Percentiles rank a stretch among this genome's conserved stretches.
These are phyloP conservation scores for Delitschia confertaspora DNA, from an alignment of 495 filamentous ascomycete species.

Conservation along the genomic window DNA sequence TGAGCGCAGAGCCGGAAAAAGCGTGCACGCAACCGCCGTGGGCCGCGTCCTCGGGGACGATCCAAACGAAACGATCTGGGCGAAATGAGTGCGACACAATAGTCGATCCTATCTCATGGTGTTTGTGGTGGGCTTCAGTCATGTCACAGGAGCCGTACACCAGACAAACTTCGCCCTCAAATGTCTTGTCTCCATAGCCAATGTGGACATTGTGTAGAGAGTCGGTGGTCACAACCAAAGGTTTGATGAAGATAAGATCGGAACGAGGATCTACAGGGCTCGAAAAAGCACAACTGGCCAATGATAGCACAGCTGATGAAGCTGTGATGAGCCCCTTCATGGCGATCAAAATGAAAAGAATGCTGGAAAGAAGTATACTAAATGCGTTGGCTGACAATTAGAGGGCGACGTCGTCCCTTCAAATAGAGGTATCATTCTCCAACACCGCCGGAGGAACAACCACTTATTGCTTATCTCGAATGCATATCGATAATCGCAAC, in stretches of 20 bases:
- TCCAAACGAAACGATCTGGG: slow-evolving; percentile 41
- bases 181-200: slow-evolving; percentile 5
- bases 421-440: too few species aligned
- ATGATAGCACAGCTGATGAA: slow-evolving; percentile 3
- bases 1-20: slow-evolving; percentile 32
- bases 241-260: slow-evolving; percentile 9
- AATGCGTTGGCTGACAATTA: too few species aligned
- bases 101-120: slow-evolving; percentile 20
- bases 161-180: slow-evolving; percentile 17
- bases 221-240: slow-evolving; percentile 8
- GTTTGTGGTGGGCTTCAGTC: slow-evolving; percentile 1
- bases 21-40: slow-evolving; percentile 45
- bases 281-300: not conserved
- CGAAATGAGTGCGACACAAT: slow-evolving; percentile 6
- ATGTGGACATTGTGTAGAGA: slow-evolving; percentile 22
- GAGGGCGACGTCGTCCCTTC: not conserved
- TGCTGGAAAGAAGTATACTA: not conserved
- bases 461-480: slow-evolving; percentile 1
- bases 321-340: slow-evolving; percentile 13
- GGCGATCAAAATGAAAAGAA: not conserved
- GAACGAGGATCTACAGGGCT: slow-evolving; percentile 5
- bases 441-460: too few species aligned
- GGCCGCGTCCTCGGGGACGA: slow-evolving; percentile 39
- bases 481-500: slow-evolving; percentile 1
- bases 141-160: slow-evolving; percentile 19